A percentile compares a stretch with the other conserved stretches of the same genome.
These are phyloP conservation scores for Alnus rubra DNA, from an alignment of 306 rosid species.

Conservation along the genomic window DNA sequence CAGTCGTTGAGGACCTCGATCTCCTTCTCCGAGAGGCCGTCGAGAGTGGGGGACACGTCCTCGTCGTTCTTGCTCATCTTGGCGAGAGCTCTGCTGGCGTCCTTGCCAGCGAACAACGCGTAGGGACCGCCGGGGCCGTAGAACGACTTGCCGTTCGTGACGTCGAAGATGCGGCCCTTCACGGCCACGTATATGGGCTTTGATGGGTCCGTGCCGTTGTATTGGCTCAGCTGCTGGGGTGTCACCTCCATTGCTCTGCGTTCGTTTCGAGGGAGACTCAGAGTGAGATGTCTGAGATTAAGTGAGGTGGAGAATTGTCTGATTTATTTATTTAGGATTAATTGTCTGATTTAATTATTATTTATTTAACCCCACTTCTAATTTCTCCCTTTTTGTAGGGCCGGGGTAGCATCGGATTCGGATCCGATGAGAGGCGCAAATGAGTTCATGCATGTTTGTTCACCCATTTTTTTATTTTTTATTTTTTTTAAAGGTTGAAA, in stretches of 20 bases:
- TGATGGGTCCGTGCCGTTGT: constrained; percentile 76
- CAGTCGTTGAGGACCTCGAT: constrained; percentile 90
- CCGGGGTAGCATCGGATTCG: too few relatives aligned
- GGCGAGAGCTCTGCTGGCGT: constrained; percentile 93
- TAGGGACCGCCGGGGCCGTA: constrained; percentile 93
- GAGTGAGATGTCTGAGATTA: background rate
- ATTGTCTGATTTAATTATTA: background rate
- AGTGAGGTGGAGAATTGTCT: background rate
- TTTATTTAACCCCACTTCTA: too few relatives aligned
- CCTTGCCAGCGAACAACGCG: constrained; percentile 93
- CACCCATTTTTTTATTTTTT: too few relatives aligned
- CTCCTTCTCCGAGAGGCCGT: constrained; percentile 93
- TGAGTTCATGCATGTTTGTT: too few relatives aligned
- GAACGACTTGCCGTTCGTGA: constrained; percentile 77
- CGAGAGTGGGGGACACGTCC: constrained; percentile 61
- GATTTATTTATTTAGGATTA: background rate
- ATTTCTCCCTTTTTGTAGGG: too few relatives aligned
- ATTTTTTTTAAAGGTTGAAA: too few relatives aligned
- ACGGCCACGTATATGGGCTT: constrained; percentile 82
- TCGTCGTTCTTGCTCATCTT: constrained; percentile 93
- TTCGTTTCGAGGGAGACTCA: constrained; percentile 6
- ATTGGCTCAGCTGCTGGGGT: constrained; percentile 52
- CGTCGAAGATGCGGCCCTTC: constrained; percentile 82
- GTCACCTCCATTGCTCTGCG: constrained; percentile 58
- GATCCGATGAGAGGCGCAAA: too few relatives aligned